Evolutionary conservation across 2,329 filamentous ascomycete genomes (phyloP).

Genomic region (Zymoseptoria pseudotritici): DNA sequence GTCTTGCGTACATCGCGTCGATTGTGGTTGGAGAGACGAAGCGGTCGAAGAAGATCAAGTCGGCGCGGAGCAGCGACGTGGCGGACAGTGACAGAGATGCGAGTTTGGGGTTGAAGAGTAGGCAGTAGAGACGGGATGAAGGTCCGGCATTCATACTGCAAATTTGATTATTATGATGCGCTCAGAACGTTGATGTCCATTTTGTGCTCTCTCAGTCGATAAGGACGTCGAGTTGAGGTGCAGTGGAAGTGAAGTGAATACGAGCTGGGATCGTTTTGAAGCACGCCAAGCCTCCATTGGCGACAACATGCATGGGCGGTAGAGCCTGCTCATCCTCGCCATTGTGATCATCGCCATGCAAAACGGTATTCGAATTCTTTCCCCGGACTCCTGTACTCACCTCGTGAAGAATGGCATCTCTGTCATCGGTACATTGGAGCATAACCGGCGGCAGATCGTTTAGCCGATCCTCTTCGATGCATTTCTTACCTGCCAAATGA

Average conservation of each 20-base stretch:
- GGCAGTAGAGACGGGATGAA: not conserved
- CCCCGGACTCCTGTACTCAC: too few species aligned
- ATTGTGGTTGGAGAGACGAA: slow-evolving; percentile 25
- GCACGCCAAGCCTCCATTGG: not conserved
- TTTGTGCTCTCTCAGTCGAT: not conserved
- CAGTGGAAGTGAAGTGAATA: not conserved
- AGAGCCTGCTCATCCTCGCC: too few species aligned
- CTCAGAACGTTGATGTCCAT: not conserved
- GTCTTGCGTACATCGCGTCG: slow-evolving; percentile 33
- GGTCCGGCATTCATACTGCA: not conserved
- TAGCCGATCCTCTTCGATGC: not conserved
- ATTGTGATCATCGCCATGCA: too few species aligned
- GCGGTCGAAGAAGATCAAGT: slow-evolving; percentile 9
- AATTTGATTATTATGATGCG: not conserved
- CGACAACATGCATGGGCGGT: not conserved
- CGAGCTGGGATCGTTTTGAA: not conserved
- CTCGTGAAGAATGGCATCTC: not conserved
- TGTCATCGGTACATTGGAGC: not conserved
- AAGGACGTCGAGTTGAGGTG: not conserved
- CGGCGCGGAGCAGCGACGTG: not conserved
- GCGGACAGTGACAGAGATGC: not conserved
- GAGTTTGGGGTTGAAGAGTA: slow-evolving; percentile 5
- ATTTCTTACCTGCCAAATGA: too few species aligned
- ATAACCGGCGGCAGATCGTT: not conserved
- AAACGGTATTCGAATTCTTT: too few species aligned